A percentile compares a stretch with the other conserved stretches of the same genome.
These are phyloP conservation scores for Podospora sp. DNA, from an alignment of 495 filamentous ascomycete genomes.

Conservation along the genomic window DNA sequence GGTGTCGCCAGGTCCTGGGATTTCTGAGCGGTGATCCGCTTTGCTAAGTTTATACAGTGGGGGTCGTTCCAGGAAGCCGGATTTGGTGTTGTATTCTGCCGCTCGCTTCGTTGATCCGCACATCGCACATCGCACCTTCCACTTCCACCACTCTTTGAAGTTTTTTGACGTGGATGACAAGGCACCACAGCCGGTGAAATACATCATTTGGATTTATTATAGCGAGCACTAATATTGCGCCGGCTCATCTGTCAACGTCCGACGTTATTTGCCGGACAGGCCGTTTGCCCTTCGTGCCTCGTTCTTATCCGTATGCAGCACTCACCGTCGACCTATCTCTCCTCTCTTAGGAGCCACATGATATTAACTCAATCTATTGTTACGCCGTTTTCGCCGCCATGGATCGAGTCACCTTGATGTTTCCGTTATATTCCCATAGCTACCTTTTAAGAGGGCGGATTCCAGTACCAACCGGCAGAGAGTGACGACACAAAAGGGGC, in stretches of 20 bases:
- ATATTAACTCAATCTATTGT: conserved; percentile 6
- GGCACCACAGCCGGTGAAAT: neutral
- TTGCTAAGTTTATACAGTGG: neutral
- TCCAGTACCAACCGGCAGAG: neutral
- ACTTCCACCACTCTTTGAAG: neutral
- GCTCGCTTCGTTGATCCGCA: neutral
- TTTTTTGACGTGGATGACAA: neutral
- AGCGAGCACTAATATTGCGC: neutral
- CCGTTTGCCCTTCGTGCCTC: neutral
- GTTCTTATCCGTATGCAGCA: neutral
- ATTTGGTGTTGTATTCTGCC: conserved; percentile 6
- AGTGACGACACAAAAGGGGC: neutral
- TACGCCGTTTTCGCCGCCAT: neutral
- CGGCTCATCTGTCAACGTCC: neutral
- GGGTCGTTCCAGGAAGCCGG: conserved; percentile 10
- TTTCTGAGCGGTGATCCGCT: neutral
- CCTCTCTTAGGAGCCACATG: neutral
- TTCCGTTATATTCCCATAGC: neutral
- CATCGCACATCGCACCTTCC: neutral
- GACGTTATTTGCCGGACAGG: neutral
- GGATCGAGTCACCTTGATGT: neutral
- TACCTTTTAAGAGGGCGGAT: neutral
- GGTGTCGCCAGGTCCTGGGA: neutral
- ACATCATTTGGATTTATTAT: neutral
- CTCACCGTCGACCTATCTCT: neutral